phyloP scores from a whole-genome alignment of 305 asterid species.

The Ruellia speciosa region DNA sequence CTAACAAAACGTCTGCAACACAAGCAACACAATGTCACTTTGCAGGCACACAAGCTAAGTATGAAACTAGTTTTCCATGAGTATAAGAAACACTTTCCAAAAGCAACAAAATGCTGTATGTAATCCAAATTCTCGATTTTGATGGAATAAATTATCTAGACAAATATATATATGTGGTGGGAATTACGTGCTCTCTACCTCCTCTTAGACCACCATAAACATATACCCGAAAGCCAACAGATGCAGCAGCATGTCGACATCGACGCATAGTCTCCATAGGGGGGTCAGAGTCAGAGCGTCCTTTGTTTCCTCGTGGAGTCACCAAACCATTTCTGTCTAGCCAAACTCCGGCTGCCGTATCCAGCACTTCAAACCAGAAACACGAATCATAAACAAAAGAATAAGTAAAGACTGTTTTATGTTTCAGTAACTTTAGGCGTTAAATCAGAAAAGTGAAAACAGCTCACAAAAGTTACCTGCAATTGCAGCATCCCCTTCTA shows the following conservation, averaged over 20 bases:
- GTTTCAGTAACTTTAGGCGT: slow-evolving; percentile 15
- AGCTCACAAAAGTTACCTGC: slow-evolving; percentile 49
- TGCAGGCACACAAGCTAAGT: slow-evolving; percentile 11
- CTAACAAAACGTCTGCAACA: slow-evolving; percentile 68
- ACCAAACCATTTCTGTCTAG: slow-evolving; percentile 84
- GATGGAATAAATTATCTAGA: no score
- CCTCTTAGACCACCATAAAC: slow-evolving; percentile 87
- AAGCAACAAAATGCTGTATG: not conserved
- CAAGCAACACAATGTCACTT: not conserved
- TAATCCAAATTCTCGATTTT: slow-evolving; percentile 7
- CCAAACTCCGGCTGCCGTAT: slow-evolving; percentile 99
- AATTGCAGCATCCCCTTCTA: slow-evolving; percentile 84
- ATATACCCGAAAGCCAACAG: slow-evolving; percentile 87
- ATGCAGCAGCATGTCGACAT: slow-evolving; percentile 98
- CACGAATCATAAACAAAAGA: slow-evolving; percentile 19
- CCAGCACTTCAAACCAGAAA: slow-evolving; percentile 64
- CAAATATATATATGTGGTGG: no score
- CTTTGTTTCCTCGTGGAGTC: slow-evolving; percentile 69
- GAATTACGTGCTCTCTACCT: slow-evolving; percentile 39
- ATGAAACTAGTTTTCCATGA: not conserved
- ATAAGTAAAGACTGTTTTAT: slow-evolving; percentile 13
- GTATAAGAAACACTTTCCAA: no score
- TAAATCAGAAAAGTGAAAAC: slow-evolving; percentile 15
- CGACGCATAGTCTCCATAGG: slow-evolving; percentile 79
- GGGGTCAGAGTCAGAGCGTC: slow-evolving; percentile 54